Percentiles rank a stretch among this genome's conserved stretches.
Evolutionary conservation across 108 stramenopile genomes (phyloP).

Genomic region (Nitzschia sp.): DNA sequence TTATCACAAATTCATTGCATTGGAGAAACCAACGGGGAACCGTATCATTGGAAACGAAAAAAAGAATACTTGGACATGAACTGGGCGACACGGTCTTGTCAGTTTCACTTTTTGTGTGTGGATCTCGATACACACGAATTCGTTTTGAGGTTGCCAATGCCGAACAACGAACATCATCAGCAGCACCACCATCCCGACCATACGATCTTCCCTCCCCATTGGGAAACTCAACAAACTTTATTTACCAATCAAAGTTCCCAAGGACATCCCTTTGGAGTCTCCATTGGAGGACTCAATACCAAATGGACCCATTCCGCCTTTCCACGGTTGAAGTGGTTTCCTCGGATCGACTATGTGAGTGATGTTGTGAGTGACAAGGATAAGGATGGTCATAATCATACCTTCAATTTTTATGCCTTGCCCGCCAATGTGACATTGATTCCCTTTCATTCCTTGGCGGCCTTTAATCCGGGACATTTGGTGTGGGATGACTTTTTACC

Average conservation of each 20-base stretch:
- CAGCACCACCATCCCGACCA: background rate
- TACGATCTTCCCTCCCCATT: background rate
- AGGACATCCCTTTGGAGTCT: slow-evolving; percentile 17
- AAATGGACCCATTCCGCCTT: slow-evolving; percentile 47
- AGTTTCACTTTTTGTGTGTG: slow-evolving; percentile 38
- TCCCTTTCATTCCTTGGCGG: slow-evolving; percentile 62
- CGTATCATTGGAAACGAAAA: background rate
- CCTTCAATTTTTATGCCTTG: slow-evolving; percentile 33
- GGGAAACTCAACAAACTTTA: slow-evolving; percentile 13
- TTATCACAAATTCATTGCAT: slow-evolving; percentile 39
- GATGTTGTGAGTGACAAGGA: background rate
- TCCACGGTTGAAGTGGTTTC: slow-evolving; percentile 47
- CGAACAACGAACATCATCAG: background rate
- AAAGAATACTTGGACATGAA: background rate
- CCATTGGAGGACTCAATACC: slow-evolving; percentile 60
- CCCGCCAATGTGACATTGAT: slow-evolving; percentile 41
- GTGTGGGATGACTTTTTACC: slow-evolving; percentile 57
- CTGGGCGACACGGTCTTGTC: slow-evolving; percentile 38
- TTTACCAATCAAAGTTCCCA: slow-evolving; percentile 6
- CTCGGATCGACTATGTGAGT: slow-evolving; percentile 14
- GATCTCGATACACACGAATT: slow-evolving; percentile 20
- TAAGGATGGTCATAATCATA: too few species aligned
- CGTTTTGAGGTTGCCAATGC: slow-evolving; percentile 1
- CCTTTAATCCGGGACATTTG: slow-evolving; percentile 54
- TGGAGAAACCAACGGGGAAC: slow-evolving; percentile 31